Evolutionary conservation across 2,329 filamentous ascomycete genomes (phyloP).

Genomic region (Mariannaea sp.): DNA sequence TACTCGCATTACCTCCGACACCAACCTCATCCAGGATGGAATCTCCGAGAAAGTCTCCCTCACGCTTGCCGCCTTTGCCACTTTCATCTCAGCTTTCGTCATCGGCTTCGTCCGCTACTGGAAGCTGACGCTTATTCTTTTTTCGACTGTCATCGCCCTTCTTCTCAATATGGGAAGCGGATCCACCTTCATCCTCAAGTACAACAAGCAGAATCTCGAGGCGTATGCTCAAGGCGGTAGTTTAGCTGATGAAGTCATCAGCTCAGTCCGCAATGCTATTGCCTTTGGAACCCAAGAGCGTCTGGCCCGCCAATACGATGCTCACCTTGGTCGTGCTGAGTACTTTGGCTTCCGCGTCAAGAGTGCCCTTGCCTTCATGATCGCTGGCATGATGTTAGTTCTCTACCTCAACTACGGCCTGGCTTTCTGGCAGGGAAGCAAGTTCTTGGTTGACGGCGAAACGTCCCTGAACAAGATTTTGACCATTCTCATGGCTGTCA

Average conservation of each 20-base stretch:
- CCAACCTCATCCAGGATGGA: slow-evolving; percentile 90
- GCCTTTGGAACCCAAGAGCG: slow-evolving; percentile 95
- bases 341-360: slow-evolving; percentile 79
- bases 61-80: slow-evolving; percentile 75
- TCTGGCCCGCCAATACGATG: slow-evolving; percentile 84
- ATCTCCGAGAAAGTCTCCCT: slow-evolving; percentile 88
- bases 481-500: slow-evolving; percentile 86
- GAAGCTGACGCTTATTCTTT: slow-evolving; percentile 88
- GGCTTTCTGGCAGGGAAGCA: slow-evolving; percentile 85
- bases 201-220: slow-evolving; percentile 75
- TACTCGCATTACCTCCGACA: slow-evolving; percentile 91
- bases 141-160: slow-evolving; percentile 80
- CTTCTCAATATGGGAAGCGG: slow-evolving; percentile 76
- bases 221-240: slow-evolving; percentile 85
- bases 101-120: slow-evolving; percentile 92
- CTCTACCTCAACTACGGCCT: slow-evolving; percentile 87
- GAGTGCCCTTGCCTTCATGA: slow-evolving; percentile 73
- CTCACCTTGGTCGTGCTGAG: slow-evolving; percentile 73
- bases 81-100: slow-evolving; percentile 86
- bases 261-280: slow-evolving; percentile 87
- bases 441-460: slow-evolving; percentile 70
- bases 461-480: slow-evolving; percentile 73
- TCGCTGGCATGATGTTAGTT: slow-evolving; percentile 81
- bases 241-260: slow-evolving; percentile 91
- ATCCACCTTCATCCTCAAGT: slow-evolving; percentile 77